Base-by-base conservation (phyloP, 768 basidiomycete species). In the Holtermanniella nyarrowii region DNA sequence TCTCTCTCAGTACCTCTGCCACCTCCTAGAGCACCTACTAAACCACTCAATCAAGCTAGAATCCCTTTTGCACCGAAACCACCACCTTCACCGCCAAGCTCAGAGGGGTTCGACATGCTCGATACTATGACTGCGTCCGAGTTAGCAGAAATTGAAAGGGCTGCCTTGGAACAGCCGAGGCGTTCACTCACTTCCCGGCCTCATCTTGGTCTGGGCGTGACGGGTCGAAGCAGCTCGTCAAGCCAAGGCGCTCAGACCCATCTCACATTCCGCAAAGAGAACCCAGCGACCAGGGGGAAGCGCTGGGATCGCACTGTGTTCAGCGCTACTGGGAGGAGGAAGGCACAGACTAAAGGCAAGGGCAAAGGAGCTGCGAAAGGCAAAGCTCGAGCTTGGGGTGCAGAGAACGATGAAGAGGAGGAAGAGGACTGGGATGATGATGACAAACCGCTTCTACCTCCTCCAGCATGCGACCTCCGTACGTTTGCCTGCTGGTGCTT, bases 261-360 rank as follows among this genome's bases (percentile, higher is more conserved):
- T 44, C 52, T 70, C 40, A 62, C 59, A 37, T 68, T 68, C 41
- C 56, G 65, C 24, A 43, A 46, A 23, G 66, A 65, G 31, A 62
- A 62, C 16, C 65, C 66, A 44, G 54, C 49, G 16, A 69, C 68
- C n/a, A 66, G 61, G 24, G 68, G 70, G 18, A 96, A 93, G 74
- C 77, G 42, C 44, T 99, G 95, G 95, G 89, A 97, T 65, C 83
- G 87, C 21, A 88, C 90, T 0, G 81, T 76, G 12, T 93, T 86
- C 62, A 83, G 89, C 4, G 85, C 87, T 73, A 80, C 83, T 3
- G 89, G 88, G 0, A 72, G 78, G 12, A 62, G 62, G 53, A 66
- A 47, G 73, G 81, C 73, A 39, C 79, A 77, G 59, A 52, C 2
- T 51, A 61, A 65, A 46, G 68, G 71, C 1, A 83, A 80, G 66